Evolutionary conservation across 2,329 filamentous ascomycete species (phyloP).

Genomic region (Fusarium oligoseptatum): DNA sequence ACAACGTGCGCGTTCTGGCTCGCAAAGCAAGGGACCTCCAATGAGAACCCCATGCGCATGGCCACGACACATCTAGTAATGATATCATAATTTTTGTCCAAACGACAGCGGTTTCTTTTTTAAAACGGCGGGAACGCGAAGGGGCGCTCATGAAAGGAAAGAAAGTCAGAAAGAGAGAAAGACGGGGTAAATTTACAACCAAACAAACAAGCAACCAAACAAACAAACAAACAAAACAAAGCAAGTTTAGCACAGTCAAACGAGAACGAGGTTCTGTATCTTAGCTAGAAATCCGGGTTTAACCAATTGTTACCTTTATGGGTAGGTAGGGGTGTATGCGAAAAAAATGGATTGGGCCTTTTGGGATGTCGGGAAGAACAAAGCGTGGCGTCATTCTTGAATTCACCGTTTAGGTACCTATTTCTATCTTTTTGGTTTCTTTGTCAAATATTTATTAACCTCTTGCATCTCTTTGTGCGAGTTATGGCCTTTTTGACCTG

Average conservation of each 20-base stretch:
- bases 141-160: background rate
- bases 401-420: constrained; percentile 6
- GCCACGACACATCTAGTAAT: constrained; percentile 1
- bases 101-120: constrained; percentile 6
- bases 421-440: constrained; percentile 9
- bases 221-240: background rate
- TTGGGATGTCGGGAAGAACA: constrained; percentile 14
- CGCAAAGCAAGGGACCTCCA: constrained; percentile 56
- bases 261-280: constrained; percentile 5
- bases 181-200: background rate
- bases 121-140: background rate
- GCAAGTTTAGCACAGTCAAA: background rate
- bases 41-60: background rate
- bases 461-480: constrained; percentile 12
- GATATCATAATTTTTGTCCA: constrained; percentile 15
- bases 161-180: background rate
- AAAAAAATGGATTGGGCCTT: constrained; percentile 13
- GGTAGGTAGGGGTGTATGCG: constrained; percentile 8
- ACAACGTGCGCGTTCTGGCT: constrained; percentile 76
- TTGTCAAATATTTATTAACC: constrained; percentile 13
- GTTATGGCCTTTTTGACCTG: background rate
- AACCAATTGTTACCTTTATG: background rate
- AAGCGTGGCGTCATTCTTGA: constrained; percentile 37
- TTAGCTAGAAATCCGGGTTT: constrained; percentile 6
- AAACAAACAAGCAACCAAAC: background rate